These are phyloP conservation scores for Coniochaeta prunicola DNA, from an alignment of 2,329 filamentous ascomycete species.

Conservation along the genomic window DNA sequence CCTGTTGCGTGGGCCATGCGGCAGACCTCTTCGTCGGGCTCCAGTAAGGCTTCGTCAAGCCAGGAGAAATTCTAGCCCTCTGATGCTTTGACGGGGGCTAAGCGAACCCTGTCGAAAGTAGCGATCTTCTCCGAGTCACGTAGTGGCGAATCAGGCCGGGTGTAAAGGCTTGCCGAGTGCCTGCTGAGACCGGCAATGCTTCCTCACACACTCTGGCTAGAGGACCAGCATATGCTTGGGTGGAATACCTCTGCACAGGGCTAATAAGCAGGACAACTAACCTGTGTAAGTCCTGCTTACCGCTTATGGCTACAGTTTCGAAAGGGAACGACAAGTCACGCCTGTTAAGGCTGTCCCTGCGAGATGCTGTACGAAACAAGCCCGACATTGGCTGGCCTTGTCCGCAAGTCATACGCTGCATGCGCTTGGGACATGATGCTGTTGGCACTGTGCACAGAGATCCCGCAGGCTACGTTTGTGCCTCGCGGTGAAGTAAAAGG, in stretches of 20 bases:
- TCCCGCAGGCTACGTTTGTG: too few relatives aligned
- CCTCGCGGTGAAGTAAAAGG: too few relatives aligned
- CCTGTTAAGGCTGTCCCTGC: too few relatives aligned
- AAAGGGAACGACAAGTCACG: too few relatives aligned
- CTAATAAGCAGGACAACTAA: neutral
- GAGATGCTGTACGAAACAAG: neutral
- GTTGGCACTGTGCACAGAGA: too few relatives aligned
- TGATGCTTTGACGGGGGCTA: neutral
- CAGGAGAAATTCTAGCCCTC: neutral
- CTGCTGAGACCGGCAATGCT: neutral
- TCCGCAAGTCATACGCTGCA: neutral
- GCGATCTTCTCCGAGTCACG: neutral
- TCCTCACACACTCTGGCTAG: neutral
- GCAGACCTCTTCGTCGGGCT: neutral
- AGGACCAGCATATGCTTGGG: neutral
- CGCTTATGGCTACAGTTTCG: too few relatives aligned
- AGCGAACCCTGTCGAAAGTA: neutral
- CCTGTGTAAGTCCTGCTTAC: too few relatives aligned
- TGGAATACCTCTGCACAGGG: neutral
- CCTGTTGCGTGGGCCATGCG: conserved; percentile 22
- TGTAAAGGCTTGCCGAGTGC: neutral
- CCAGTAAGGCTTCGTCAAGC: neutral
- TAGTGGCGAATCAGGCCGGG: neutral
- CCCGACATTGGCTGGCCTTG: neutral
- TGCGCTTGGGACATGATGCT: neutral